phyloP scores from a whole-genome alignment of 176 grass and related monocot genomes.

The Elymus sibiricus region DNA sequence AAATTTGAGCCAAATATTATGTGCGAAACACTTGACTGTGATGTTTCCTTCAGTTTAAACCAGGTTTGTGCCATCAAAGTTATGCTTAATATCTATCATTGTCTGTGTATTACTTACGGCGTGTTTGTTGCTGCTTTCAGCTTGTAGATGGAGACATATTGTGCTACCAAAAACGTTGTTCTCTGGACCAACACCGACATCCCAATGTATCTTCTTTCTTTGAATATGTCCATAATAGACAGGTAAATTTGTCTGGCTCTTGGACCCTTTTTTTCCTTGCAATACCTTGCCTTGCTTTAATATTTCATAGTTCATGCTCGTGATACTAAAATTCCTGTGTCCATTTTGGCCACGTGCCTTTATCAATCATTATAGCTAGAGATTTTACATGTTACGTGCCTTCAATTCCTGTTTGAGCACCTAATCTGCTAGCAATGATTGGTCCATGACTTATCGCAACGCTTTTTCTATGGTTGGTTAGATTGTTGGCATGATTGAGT shows the following conservation, averaged over 20 bases:
- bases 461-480: background rate
- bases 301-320: slow-evolving; percentile 16
- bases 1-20: slow-evolving; percentile 77
- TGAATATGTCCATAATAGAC: slow-evolving; percentile 90
- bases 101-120: slow-evolving; percentile 23
- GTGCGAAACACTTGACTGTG: slow-evolving; percentile 45
- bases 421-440: background rate
- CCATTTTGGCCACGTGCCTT: background rate
- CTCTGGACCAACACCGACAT: slow-evolving; percentile 40
- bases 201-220: slow-evolving; percentile 74
- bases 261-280: background rate
- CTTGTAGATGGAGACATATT: slow-evolving; percentile 86
- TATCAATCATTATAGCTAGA: background rate
- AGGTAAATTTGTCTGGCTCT: slow-evolving; percentile 47
- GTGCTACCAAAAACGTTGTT: slow-evolving; percentile 67
- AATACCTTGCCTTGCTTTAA: background rate
- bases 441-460: too few species aligned
- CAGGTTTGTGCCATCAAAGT: slow-evolving; percentile 45
- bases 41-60: slow-evolving; percentile 39
- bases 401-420: background rate
- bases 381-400: too few species aligned
- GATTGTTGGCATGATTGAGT: background rate
- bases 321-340: background rate
- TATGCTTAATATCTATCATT: slow-evolving; percentile 3
- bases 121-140: slow-evolving; percentile 47